These are phyloP conservation scores for Colletotrichum cereale DNA, from an alignment of 2,329 filamentous ascomycete species.

Conservation along the genomic window DNA sequence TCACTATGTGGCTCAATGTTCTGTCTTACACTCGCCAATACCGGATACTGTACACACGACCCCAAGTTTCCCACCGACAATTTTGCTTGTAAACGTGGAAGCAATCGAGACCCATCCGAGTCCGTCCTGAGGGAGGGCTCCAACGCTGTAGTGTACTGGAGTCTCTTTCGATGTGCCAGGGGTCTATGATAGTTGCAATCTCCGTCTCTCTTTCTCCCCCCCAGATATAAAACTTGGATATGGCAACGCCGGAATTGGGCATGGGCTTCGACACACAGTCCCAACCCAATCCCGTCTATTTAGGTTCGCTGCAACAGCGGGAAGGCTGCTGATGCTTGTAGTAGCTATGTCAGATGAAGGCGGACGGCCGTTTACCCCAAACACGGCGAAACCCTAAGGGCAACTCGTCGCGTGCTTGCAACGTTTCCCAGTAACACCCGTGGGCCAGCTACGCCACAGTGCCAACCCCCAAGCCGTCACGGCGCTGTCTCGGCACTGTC, in stretches of 20 bases:
- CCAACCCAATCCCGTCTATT: too few relatives aligned
- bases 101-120: slow-evolving; percentile 3
- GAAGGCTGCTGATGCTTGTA: slow-evolving; percentile 21
- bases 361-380: slow-evolving; percentile 4
- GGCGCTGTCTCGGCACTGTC: slow-evolving; percentile 2
- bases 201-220: too few relatives aligned
- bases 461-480: background rate
- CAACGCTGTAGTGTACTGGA: background rate
- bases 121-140: slow-evolving; percentile 1
- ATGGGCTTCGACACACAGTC: background rate
- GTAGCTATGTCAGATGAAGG: slow-evolving; percentile 28
- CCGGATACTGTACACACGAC: too few relatives aligned
- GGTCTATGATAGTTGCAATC: background rate
- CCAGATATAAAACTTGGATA: background rate
- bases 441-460: slow-evolving; percentile 4
- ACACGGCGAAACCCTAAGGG: slow-evolving; percentile 12
- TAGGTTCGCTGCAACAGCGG: slow-evolving; percentile 4
- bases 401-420: slow-evolving; percentile 33
- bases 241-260: background rate
- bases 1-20: slow-evolving; percentile 28
- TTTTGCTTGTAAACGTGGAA: background rate
- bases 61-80: slow-evolving; percentile 20
- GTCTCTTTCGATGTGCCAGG: background rate
- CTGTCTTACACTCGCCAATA: slow-evolving; percentile 9
- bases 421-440: slow-evolving; percentile 5